Percentiles rank a stretch among this genome's conserved stretches.
Conservation (phyloP, 345 rosid genomes). For the Hypericum perforatum region DNA sequence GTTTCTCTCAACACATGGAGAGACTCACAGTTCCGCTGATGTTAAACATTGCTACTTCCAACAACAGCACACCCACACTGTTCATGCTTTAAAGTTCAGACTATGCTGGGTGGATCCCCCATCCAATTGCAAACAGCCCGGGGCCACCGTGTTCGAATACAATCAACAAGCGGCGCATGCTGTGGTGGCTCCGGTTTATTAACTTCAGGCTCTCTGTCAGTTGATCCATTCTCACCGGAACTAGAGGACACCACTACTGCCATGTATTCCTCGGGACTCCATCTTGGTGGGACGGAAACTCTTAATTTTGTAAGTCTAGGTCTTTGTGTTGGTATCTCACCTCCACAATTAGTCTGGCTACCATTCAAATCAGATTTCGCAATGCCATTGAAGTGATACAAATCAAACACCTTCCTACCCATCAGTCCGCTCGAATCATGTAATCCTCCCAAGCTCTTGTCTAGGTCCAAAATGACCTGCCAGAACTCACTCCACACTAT, state of each 20-base stretch:
- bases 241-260: constrained; percentile 37
- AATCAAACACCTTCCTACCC: constrained; percentile 94
- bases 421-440: constrained; percentile 84
- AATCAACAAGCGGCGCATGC: constrained; percentile 92
- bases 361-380: constrained; percentile 89
- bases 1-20: no score
- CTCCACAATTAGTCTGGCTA: constrained; percentile 38
- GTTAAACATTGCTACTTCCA: no score
- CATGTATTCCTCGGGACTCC: constrained; percentile 97
- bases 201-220: constrained; percentile 44
- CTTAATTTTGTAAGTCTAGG: constrained; percentile 88
- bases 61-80: no score
- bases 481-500: constrained; percentile 98
- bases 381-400: constrained; percentile 93
- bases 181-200: constrained; percentile 64
- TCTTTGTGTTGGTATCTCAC: constrained; percentile 62
- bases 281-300: constrained; percentile 97
- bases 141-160: constrained; percentile 88
- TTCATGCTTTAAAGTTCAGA: constrained; percentile 24
- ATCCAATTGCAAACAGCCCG: constrained; percentile 86
- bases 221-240: constrained; percentile 26
- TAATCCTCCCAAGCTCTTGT: constrained; percentile 69
- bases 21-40: no score
- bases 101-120: constrained; percentile 97
- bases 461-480: constrained; percentile 79